A percentile compares a stretch with the other conserved stretches of the same genome.
Conservation (phyloP, 2,329 filamentous ascomycete genomes). For the Penicillium sp. region DNA sequence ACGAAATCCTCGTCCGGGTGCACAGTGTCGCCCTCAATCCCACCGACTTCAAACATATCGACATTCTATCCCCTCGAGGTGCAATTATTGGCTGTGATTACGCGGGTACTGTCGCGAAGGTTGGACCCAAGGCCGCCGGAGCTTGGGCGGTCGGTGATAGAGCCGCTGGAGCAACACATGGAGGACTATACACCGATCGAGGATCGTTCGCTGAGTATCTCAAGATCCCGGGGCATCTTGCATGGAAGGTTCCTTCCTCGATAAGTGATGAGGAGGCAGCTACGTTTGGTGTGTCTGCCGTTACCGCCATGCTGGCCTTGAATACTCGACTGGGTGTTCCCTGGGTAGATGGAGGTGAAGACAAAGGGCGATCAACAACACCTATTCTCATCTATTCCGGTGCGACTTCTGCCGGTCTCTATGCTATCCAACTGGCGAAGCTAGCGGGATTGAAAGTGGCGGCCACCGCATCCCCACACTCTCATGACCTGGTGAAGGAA, state of each 20-base stretch:
- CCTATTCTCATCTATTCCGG: conserved; percentile 17
- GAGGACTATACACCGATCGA: conserved; percentile 7
- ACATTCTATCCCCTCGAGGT: conserved; percentile 11
- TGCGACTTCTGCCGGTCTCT: conserved; percentile 13
- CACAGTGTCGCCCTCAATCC: conserved; percentile 21
- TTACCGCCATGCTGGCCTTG: conserved; percentile 19
- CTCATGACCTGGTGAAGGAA: conserved; percentile 10
- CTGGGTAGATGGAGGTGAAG: conserved; percentile 23
- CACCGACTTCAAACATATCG: conserved; percentile 21
- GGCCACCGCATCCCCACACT: conserved; percentile 7
- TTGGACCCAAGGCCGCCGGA: conserved; percentile 16
- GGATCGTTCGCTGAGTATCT: conserved; percentile 32
- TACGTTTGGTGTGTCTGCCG: conserved; percentile 23
- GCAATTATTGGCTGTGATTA: conserved; percentile 21
- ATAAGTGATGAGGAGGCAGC: conserved; percentile 32
- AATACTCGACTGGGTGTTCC: conserved; percentile 23
- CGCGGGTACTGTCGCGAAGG: conserved; percentile 12
- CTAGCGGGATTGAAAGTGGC: conserved; percentile 27
- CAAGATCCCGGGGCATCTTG: conserved; percentile 33
- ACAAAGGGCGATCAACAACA: neutral
- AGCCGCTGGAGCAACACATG: conserved; percentile 13
- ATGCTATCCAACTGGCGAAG: conserved; percentile 32
- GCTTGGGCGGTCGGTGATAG: conserved; percentile 17
- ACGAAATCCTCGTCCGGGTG: conserved; percentile 16
- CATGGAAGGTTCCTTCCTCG: conserved; percentile 31